Evolutionary conservation across 805 yeast species (phyloP).

Genomic region (Ogataea henricii): DNA sequence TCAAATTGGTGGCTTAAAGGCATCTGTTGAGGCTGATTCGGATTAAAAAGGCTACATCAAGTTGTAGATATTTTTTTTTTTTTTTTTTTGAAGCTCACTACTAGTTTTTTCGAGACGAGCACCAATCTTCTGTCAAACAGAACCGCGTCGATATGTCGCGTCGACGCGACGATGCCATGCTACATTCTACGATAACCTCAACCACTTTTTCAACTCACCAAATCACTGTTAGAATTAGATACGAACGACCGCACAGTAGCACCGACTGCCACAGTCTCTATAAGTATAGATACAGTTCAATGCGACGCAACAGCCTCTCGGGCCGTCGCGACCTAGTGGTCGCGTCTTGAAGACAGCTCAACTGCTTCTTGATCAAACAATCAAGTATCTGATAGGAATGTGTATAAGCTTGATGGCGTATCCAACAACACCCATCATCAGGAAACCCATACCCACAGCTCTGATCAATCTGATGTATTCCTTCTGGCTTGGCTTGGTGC

Average conservation of each 20-base stretch:
- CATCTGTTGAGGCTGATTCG: not conserved
- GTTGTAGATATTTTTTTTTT: not conserved
- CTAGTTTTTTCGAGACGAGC: too few relatives aligned
- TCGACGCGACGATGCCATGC: not conserved
- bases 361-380: conserved; percentile 56
- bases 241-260: not conserved
- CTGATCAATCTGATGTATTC: conserved; percentile 87
- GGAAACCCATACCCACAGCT: conserved; percentile 95
- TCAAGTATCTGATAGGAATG: conserved; percentile 94
- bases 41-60: not conserved
- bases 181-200: not conserved
- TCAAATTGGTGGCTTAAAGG: not conserved
- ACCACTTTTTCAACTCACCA: not conserved
- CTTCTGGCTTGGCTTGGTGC: conserved; percentile 89
- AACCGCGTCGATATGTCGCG: conserved; percentile 5
- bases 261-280: not conserved
- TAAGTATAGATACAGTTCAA: not conserved
- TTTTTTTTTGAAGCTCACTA: too few relatives aligned
- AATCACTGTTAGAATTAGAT: not conserved
- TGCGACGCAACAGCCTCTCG: conserved; percentile 1
- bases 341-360: conserved; percentile 3
- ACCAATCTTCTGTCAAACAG: not conserved
- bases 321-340: not conserved
- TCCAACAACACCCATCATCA: conserved; percentile 98
- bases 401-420: conserved; percentile 91